Conservation (phyloP, 1,139 yeast species). For the Geotrichum macrosporum region DNA sequence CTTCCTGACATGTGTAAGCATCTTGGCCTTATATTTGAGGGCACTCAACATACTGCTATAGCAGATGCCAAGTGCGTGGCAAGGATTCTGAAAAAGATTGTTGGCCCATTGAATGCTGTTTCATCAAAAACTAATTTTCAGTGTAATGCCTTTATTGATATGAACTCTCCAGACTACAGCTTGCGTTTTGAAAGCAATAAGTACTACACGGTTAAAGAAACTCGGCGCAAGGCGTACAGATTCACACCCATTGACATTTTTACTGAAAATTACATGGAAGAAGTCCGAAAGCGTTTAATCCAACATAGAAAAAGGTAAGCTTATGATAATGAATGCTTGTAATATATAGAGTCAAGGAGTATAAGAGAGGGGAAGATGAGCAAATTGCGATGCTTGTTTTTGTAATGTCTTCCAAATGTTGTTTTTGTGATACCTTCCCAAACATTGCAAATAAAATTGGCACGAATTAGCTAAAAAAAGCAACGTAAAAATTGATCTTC, state of each 20-base stretch:
- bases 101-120: background rate
- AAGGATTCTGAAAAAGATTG: conserved; percentile 2
- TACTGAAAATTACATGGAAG: conserved; percentile 3
- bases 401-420: too few species aligned
- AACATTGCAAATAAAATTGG: too few species aligned
- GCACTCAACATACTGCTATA: conserved; percentile 14
- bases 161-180: conserved; percentile 15
- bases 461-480: too few species aligned
- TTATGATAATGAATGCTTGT: too few species aligned
- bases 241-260: conserved; percentile 16
- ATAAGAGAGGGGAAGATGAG: too few species aligned
- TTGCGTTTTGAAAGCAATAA: conserved; percentile 5
- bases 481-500: too few species aligned
- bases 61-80: conserved; percentile 16
- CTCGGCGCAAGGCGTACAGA: conserved; percentile 12
- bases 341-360: too few species aligned
- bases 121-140: background rate
- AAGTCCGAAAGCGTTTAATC: too few species aligned
- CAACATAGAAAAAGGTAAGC: too few species aligned
- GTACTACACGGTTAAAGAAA: conserved; percentile 2
- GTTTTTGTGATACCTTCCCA: too few species aligned
- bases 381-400: too few species aligned
- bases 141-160: conserved; percentile 18
- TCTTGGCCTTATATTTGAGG: conserved; percentile 4
- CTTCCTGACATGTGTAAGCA: conserved; percentile 8